Evolutionary conservation across 2,329 filamentous ascomycete genomes (phyloP).

Genomic region (Dactylellina cionopaga): DNA sequence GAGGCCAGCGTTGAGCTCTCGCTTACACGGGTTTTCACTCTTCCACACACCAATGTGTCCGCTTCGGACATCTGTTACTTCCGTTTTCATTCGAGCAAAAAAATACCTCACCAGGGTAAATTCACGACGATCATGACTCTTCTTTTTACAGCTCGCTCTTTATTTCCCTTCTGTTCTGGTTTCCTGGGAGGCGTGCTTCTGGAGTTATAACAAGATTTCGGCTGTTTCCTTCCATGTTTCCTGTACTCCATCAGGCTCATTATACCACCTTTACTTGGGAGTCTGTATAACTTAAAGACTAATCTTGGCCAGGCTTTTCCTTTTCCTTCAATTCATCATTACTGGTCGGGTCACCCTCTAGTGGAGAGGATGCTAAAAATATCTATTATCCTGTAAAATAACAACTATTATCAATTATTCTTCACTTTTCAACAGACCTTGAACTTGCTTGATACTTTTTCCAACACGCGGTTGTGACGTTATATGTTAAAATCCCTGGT

Average conservation of each 20-base stretch:
- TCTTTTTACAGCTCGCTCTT: conserved; percentile 24
- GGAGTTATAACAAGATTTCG: conserved; percentile 53
- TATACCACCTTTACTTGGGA: conserved; percentile 33
- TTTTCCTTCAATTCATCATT: conserved; percentile 32
- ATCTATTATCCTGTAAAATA: conserved; percentile 22
- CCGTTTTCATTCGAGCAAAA: conserved; percentile 10
- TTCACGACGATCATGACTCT: conserved; percentile 52
- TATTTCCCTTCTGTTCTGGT: conserved; percentile 9
- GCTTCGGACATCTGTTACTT: conserved; percentile 18
- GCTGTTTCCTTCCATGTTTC: conserved; percentile 36
- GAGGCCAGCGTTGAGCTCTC: conserved; percentile 24
- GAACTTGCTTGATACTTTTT: conserved; percentile 3
- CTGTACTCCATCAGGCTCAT: conserved; percentile 30
- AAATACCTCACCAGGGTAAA: conserved; percentile 53
- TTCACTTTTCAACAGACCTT: conserved; percentile 1
- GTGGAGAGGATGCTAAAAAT: background rate
- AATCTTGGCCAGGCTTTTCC: conserved; percentile 22
- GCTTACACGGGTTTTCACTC: conserved; percentile 15
- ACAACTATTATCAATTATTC: conserved; percentile 36
- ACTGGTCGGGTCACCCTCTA: conserved; percentile 16
- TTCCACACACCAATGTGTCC: conserved; percentile 24
- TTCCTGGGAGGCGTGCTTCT: conserved; percentile 47
- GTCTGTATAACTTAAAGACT: conserved; percentile 34
- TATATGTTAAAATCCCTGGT: conserved; percentile 28
- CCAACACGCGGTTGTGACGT: conserved; percentile 26